Base-by-base conservation (phyloP, 2,329 filamentous ascomycete genomes). In the Hymenoscyphus fructigenus region DNA sequence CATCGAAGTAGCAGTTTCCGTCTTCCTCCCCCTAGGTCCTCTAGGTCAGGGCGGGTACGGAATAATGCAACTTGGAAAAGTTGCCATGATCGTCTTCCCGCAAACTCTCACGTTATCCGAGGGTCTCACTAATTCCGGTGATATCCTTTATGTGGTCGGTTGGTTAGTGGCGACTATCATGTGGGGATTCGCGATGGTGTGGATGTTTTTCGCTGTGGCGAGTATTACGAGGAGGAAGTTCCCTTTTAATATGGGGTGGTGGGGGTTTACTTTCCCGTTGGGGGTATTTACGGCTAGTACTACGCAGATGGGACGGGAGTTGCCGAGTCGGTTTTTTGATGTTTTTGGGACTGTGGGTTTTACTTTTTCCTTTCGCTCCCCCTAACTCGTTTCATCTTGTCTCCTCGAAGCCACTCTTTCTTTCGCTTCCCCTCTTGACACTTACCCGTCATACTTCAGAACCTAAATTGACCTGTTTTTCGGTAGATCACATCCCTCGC, bases 1-100 rank as follows among this genome's bases (percentile, higher is more conserved):
- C 1, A 81, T 84, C 59, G 89, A 90, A 72, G 84, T 87, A 63
- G 87, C 91, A 55, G 87, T 91, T 10, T 88, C 85, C 1, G 84
- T 86, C 6, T 89, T 91, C 69, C 77, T 91, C 0, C 88, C 89
- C 0, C 79, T 91, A 0, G 88, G 89, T 0, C 88, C 88, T 0
- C 76, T 90, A 0, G 88, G 88, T 0, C 86, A 89, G 74, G 88
- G 88, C 15, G 87, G 85, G 1, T 91, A 84, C 72, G 83, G 79
- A 65, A 77, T 73, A 61, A 74, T 68, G 65, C n/a, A 72, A 28
- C 74, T 71, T 1, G 84, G 84, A 6, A 79, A 79, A 57, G 79
- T 82, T 3, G 81, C 84, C 3, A 70, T 81, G 59, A 70, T 73
- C 3, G 64, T 81, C 2, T 73, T 83, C 23, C 79, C 78, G 0